phyloP scores from a whole-genome alignment of 2,329 filamentous ascomycete species.

The Aspergillus ruber region DNA sequence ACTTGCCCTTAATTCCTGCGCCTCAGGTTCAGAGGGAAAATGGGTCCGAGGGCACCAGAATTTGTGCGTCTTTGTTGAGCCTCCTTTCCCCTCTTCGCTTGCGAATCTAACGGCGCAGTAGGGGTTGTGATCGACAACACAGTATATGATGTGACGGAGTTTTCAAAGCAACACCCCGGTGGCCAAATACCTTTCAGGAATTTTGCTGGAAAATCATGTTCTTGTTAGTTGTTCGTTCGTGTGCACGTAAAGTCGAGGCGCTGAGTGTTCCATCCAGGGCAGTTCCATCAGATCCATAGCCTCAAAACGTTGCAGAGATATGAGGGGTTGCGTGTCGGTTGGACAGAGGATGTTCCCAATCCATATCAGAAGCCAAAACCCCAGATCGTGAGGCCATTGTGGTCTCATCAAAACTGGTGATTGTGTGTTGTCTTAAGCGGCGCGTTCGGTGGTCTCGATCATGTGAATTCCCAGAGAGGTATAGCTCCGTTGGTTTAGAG shows the following conservation, averaged over 20 bases:
- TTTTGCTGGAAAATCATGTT: conserved; percentile 1
- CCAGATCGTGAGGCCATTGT: no score
- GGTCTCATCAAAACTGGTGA: no score
- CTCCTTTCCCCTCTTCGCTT: background rate
- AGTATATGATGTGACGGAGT: conserved; percentile 1
- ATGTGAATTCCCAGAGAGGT: no score
- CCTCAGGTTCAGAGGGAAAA: no score
- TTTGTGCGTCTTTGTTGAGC: no score
- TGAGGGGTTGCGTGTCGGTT: background rate
- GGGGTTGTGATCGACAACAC: conserved; percentile 1
- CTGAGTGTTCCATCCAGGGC: background rate
- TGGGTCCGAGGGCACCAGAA: no score
- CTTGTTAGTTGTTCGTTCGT: background rate
- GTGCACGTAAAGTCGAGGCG: background rate
- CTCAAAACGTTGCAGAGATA: background rate
- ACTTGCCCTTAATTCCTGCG: no score
- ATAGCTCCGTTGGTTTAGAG: no score
- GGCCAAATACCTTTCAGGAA: background rate
- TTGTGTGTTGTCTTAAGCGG: no score
- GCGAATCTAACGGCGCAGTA: background rate
- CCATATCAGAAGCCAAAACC: background rate
- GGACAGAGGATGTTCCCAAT: background rate
- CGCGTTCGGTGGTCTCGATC: no score
- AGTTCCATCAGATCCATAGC: background rate
- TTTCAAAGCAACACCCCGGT: background rate